These are phyloP conservation scores for Cyclostephanos invisitatus DNA, from an alignment of 108 stramenopile genomes.

Conservation along the genomic window DNA sequence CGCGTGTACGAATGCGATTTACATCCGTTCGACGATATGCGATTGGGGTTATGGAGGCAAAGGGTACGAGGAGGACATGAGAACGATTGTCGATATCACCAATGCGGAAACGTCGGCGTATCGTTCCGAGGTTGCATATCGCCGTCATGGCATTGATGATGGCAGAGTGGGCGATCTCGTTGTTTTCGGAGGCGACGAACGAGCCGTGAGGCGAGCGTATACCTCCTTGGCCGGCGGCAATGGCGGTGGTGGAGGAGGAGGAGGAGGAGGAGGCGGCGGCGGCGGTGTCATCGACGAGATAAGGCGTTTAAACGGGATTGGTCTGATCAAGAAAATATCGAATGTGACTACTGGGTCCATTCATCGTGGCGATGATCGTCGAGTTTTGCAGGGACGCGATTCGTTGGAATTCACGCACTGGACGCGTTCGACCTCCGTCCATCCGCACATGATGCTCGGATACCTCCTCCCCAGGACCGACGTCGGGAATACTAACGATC, in stretches of 20 bases:
- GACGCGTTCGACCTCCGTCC: constrained; percentile 66
- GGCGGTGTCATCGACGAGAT: background rate
- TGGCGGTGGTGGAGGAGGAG: constrained; percentile 2
- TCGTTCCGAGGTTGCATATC: constrained; percentile 33
- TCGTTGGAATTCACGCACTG: constrained; percentile 50
- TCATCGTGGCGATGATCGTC: no score
- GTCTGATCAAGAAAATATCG: constrained; percentile 1
- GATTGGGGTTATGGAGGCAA: constrained; percentile 81
- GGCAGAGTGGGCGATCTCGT: no score
- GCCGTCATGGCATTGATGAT: no score
- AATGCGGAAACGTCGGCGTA: constrained; percentile 37
- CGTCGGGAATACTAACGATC: constrained; percentile 7
- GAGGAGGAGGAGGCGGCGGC: background rate
- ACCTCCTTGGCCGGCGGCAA: no score
- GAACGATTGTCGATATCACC: constrained; percentile 53
- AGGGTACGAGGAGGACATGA: constrained; percentile 72
- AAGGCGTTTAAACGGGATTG: constrained; percentile 19
- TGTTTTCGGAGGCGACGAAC: no score
- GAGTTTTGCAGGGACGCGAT: no score
- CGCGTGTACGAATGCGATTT: constrained; percentile 78
- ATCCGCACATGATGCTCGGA: constrained; percentile 78
- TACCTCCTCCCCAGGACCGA: constrained; percentile 51
- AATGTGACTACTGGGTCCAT: background rate
- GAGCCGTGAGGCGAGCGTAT: no score
- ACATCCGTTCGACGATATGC: constrained; percentile 71